Conservation (phyloP, 108 stramenopile species). For the Cyclotella distinguenda region DNA sequence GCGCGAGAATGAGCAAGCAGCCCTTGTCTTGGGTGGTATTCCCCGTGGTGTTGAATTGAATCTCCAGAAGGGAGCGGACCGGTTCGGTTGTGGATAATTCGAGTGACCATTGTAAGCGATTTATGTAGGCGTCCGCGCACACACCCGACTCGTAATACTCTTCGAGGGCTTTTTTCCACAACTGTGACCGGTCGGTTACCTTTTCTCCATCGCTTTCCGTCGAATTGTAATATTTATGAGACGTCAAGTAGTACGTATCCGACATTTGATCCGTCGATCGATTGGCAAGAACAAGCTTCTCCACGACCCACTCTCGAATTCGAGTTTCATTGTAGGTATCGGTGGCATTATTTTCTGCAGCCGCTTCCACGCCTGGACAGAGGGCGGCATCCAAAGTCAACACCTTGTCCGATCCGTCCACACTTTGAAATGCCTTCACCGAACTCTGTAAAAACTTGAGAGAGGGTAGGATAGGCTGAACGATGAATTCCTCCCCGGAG, state of each 20-base stretch:
- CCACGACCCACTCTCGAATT: not conserved
- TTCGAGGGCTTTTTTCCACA: conserved; percentile 11
- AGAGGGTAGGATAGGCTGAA: conserved; percentile 22
- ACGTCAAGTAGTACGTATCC: conserved; percentile 20
- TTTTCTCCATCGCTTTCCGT: not conserved
- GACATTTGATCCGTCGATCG: conserved; percentile 1
- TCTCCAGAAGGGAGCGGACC: not conserved
- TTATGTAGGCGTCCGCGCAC: conserved; percentile 9
- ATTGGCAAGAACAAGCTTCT: not conserved
- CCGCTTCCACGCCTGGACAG: conserved; percentile 22
- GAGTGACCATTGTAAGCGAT: conserved; percentile 10
- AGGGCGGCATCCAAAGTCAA: conserved; percentile 8
- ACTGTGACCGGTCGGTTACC: conserved; percentile 13
- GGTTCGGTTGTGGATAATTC: not conserved
- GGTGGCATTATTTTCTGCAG: not conserved
- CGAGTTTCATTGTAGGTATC: not conserved
- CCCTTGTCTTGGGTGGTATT: conserved; percentile 9
- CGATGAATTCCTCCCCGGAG: conserved; percentile 14
- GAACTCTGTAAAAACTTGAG: conserved; percentile 19
- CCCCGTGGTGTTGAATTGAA: conserved; percentile 24
- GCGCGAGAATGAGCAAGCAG: conserved; percentile 12
- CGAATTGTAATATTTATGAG: conserved; percentile 8
- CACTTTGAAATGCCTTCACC: conserved; percentile 1
- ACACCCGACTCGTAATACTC: conserved; percentile 14
- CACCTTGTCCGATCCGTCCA: not conserved